A percentile compares a stretch with the other conserved stretches of the same genome.
Evolutionary conservation across 768 basidiomycete species (phyloP).

Genomic region (Trametes cinnabarina): DNA sequence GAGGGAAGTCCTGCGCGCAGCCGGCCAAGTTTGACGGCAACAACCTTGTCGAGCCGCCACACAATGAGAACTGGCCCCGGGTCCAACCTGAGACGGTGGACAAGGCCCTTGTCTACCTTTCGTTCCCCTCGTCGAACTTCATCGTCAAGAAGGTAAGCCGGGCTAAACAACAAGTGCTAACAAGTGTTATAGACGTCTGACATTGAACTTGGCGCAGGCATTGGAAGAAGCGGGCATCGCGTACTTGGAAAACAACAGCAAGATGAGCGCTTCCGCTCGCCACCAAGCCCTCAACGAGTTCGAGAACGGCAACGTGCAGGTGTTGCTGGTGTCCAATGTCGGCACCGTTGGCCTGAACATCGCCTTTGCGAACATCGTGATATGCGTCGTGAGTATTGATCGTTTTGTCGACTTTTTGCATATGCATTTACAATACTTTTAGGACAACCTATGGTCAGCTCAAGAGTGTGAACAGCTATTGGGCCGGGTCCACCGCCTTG

Average conservation of each 20-base stretch:
- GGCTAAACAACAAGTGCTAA: neutral
- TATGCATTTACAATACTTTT: neutral
- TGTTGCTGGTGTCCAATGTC: neutral
- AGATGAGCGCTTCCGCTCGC: neutral
- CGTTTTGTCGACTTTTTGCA: neutral
- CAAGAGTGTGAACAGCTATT: neutral
- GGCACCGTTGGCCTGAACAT: neutral
- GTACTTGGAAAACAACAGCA: neutral
- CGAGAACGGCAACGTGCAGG: neutral
- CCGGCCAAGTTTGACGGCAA: neutral
- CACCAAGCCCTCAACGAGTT: neutral
- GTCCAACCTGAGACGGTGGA: neutral
- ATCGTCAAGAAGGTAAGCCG: neutral
- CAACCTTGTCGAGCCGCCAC: neutral
- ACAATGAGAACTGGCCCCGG: neutral
- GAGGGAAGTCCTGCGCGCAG: neutral
- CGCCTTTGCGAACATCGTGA: neutral
- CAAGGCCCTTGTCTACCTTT: neutral
- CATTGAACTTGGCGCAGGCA: neutral
- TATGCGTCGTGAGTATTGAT: neutral
- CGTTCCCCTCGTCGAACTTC: neutral
- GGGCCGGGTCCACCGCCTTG: neutral
- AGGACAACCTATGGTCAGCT: slow-evolving; percentile 3
- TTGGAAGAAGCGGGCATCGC: neutral
- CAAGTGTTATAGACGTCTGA: neutral